Percentiles rank a stretch among this genome's conserved stretches.
phyloP scores from a whole-genome alignment of 208 protist species.

The Leishmania major region DNA sequence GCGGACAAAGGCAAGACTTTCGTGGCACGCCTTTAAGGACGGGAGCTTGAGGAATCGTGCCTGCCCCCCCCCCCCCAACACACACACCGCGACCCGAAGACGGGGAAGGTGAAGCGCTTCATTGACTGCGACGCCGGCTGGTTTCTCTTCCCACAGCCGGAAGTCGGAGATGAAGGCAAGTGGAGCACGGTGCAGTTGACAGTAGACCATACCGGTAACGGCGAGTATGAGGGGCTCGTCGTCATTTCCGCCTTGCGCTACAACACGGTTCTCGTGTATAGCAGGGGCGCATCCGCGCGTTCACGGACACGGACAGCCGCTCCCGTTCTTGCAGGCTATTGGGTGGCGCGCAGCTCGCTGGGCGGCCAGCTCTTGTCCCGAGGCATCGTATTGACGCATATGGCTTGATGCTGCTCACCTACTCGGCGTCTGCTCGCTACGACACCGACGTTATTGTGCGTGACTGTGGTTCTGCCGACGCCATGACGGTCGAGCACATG shows the following conservation, averaged over 20 bases:
- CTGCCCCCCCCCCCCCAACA: not conserved
- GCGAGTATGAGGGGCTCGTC: not conserved
- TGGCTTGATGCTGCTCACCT: slow-evolving; percentile 3
- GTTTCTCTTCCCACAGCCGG: slow-evolving; percentile 7
- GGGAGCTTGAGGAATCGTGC: slow-evolving; percentile 6
- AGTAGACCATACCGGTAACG: not conserved
- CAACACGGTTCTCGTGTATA: not conserved
- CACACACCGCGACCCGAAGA: not conserved
- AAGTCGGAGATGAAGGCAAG: not conserved
- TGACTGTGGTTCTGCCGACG: slow-evolving; percentile 7
- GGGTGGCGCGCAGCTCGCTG: not conserved
- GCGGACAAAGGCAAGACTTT: not conserved
- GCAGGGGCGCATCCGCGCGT: not conserved
- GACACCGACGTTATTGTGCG: slow-evolving; percentile 1
- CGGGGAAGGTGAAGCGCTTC: slow-evolving; percentile 9
- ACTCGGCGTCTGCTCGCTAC: not conserved
- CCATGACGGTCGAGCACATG: not conserved
- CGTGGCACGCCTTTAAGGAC: not conserved
- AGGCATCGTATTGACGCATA: not conserved
- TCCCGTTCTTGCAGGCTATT: slow-evolving; percentile 11
- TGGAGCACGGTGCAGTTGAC: not conserved
- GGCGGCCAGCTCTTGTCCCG: not conserved
- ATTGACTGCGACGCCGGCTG: slow-evolving; percentile 5
- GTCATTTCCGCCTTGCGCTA: slow-evolving; percentile 11
- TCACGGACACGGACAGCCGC: not conserved